Evolutionary conservation across 768 basidiomycete species (phyloP), one percentile per base, ranked within the genome.

Genomic region (Lactifluus volemus): DNA sequence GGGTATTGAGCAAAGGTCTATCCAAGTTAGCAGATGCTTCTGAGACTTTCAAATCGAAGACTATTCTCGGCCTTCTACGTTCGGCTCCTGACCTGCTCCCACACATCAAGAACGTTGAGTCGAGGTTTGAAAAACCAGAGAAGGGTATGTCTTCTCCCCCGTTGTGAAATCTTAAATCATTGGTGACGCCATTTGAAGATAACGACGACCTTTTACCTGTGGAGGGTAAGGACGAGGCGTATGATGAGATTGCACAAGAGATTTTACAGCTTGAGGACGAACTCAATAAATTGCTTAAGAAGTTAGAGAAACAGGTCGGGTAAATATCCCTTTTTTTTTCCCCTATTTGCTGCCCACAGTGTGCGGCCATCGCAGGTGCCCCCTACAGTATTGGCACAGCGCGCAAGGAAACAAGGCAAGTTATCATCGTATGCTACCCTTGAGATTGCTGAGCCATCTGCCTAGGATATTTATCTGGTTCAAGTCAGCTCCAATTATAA

Each of bases 381-480:
- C 78, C 32, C 65, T 86, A 59, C 73, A 71, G 36, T 89, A 79
- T 73, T 86, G 86, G 85, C 84, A 97, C 67, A 93, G 90, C 64
- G 81, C 84, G 2, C 77, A 79, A 53, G 94, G 95, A 5, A 90
- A 85, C 53, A 96, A 96, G 78, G 91, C 84, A 49, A 32, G 59
- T 47, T 48, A 39, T 19, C 50, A 53, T 52, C 30, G 4, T 32
- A 39, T 14, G 21, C 49, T 19, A 52, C 21, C 11, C 32, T 49
- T 25, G 10, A 41, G 48, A 19, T 54, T 34, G 11, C 42, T 51
- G 53, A 48, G 53, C 52, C 50, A 38, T 57, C 55, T 36, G 21
- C 48, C 17, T 63, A 94, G 88, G 95, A 98, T 70, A 94, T 97
- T 38, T 96, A 92, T 71, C 81, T 94, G 8, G 78, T 98, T 17